A percentile compares a stretch with the other conserved stretches of the same genome.
phyloP scores from a whole-genome alignment of 192 early-diverging fungal genomes.

The Funneliformis geosporum region DNA sequence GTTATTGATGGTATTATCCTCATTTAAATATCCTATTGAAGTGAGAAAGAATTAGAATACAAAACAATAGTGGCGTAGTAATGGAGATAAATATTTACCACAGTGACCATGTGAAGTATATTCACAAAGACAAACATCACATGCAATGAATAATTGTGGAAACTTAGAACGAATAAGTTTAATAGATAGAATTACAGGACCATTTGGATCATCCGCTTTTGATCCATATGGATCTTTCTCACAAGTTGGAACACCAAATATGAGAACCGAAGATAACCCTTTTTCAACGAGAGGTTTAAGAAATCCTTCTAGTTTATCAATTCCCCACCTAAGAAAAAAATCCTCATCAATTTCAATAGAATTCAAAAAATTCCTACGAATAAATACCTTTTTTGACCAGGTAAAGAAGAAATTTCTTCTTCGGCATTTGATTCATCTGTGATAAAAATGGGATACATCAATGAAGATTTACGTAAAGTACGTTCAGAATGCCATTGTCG shows the following conservation, averaged over 20 bases:
- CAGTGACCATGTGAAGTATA: conserved; percentile 98
- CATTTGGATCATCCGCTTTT: conserved; percentile 78
- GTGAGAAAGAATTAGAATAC: not conserved
- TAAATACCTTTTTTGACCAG: conserved; percentile 77
- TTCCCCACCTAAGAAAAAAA: conserved; percentile 62
- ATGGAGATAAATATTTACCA: conserved; percentile 47
- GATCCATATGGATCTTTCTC: conserved; percentile 78
- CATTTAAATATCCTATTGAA: conserved; percentile 44
- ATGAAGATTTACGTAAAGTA: conserved; percentile 65
- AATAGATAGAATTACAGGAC: conserved; percentile 86
- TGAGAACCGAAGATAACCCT: conserved; percentile 82
- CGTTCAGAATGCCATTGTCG: conserved; percentile 81
- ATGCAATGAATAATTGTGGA: conserved; percentile 81
- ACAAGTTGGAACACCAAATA: conserved; percentile 90
- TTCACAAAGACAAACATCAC: conserved; percentile 96
- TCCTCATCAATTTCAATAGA: no score
- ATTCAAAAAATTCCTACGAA: not conserved
- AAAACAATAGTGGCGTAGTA: not conserved
- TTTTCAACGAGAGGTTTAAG: conserved; percentile 84
- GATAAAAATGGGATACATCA: conserved; percentile 97
- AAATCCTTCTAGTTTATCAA: conserved; percentile 73
- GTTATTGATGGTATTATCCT: conserved; percentile 88
- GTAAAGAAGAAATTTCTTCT: conserved; percentile 79
- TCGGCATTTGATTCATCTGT: conserved; percentile 76
- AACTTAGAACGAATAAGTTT: conserved; percentile 73